These are phyloP conservation scores for Nematocida sp. DNA, from an alignment of 371 early-diverging fungal species.

Conservation along the genomic window DNA sequence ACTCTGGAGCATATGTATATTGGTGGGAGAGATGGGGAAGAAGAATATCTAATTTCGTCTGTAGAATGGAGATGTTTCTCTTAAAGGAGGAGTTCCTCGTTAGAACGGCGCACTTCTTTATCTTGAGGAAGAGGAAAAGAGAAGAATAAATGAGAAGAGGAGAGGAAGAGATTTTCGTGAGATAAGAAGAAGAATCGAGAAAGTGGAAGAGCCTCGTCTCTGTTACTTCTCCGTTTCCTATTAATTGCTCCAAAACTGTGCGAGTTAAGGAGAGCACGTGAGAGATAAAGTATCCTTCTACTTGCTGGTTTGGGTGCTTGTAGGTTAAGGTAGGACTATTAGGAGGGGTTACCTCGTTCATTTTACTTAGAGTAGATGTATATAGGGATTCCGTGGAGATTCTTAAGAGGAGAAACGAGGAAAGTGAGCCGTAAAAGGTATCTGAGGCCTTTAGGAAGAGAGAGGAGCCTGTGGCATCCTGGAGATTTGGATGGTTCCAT, in stretches of 20 bases:
- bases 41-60: background rate
- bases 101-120: conserved; percentile 4
- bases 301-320: too few species aligned
- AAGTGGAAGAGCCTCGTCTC: conserved; percentile 32
- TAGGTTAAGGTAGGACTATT: background rate
- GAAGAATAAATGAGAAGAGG: conserved; percentile 6
- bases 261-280: conserved; percentile 19
- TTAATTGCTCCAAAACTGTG: conserved; percentile 5
- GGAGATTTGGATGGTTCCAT: conserved; percentile 33
- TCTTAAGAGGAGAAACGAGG: conserved; percentile 12
- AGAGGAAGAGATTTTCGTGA: background rate
- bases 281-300: conserved; percentile 19
- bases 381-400: background rate
- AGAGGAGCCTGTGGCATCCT: conserved; percentile 6
- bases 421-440: conserved; percentile 9
- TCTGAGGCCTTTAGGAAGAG: background rate
- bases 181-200: background rate
- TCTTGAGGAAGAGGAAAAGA: conserved; percentile 10
- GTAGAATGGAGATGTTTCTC: conserved; percentile 1
- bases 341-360: background rate
- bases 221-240: conserved; percentile 7
- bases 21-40: background rate
- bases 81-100: background rate
- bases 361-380: background rate
- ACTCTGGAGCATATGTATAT: conserved; percentile 6